A percentile compares a stretch with the other conserved stretches of the same genome.
phyloP scores from a whole-genome alignment of 2,329 filamentous ascomycete species.

The Aphanocladium album region DNA sequence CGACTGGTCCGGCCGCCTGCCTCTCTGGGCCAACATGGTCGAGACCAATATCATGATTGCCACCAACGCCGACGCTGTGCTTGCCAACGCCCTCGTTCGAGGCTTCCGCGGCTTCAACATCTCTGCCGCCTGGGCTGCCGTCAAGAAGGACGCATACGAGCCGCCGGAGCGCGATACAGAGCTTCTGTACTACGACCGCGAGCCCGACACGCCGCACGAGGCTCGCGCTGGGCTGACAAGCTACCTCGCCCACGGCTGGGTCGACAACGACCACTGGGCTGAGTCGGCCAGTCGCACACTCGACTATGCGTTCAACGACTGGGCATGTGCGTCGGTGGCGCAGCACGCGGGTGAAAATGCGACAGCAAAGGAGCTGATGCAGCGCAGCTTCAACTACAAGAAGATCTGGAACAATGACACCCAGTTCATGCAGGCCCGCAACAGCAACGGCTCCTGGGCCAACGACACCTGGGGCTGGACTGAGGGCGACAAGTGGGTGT shows the following conservation, averaged over 20 bases:
- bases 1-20: slow-evolving; percentile 40
- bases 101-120: slow-evolving; percentile 39
- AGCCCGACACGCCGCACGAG: slow-evolving; percentile 40
- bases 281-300: slow-evolving; percentile 42
- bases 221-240: slow-evolving; percentile 40
- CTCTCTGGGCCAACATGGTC: slow-evolving; percentile 45
- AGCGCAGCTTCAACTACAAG: slow-evolving; percentile 36
- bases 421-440: slow-evolving; percentile 43
- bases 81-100: slow-evolving; percentile 40
- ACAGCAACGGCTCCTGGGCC: slow-evolving; percentile 41
- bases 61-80: slow-evolving; percentile 42
- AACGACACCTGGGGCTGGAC: slow-evolving; percentile 41
- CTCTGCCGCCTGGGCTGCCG: slow-evolving; percentile 37
- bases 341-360: slow-evolving; percentile 29
- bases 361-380: slow-evolving; percentile 26
- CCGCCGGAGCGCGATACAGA: slow-evolving; percentile 39
- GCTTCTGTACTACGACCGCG: slow-evolving; percentile 42
- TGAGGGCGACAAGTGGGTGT: slow-evolving; percentile 46
- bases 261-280: slow-evolving; percentile 43
- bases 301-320: slow-evolving; percentile 44
- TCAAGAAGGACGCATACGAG: slow-evolving; percentile 39
- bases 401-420: slow-evolving; percentile 38
- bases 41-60: slow-evolving; percentile 49
- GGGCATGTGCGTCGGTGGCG: slow-evolving; percentile 37
- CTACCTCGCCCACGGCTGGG: slow-evolving; percentile 40